Conservation (phyloP, 139 green algal genomes). For the Eudorina sp. region DNA sequence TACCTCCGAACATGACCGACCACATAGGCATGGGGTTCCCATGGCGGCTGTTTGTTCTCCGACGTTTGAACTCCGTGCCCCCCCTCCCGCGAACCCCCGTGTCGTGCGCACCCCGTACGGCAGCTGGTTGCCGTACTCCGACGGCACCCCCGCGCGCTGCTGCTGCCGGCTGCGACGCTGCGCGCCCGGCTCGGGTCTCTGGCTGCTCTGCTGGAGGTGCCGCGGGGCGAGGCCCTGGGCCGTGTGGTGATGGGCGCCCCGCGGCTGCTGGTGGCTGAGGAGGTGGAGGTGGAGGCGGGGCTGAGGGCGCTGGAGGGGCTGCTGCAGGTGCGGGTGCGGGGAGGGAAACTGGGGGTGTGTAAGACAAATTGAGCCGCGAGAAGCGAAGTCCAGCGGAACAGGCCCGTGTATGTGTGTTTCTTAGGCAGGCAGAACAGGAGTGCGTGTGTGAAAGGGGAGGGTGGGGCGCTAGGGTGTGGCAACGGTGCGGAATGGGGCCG, state of each 20-base stretch:
- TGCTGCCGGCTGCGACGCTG: background rate
- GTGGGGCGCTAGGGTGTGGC: too few species aligned
- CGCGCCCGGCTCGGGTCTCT: background rate
- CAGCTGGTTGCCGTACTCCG: slow-evolving; percentile 17
- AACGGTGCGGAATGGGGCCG: too few species aligned
- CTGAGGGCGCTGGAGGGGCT: slow-evolving; percentile 14
- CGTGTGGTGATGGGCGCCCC: background rate
- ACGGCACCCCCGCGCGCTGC: slow-evolving; percentile 12
- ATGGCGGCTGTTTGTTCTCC: too few species aligned
- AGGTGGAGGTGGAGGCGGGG: background rate
- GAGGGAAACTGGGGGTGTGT: background rate
- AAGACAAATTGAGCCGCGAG: background rate
- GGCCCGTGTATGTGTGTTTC: too few species aligned
- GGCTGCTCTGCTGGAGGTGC: slow-evolving; percentile 14
- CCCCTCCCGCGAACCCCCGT: too few species aligned
- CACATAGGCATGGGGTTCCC: too few species aligned
- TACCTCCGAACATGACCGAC: too few species aligned
- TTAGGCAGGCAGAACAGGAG: too few species aligned
- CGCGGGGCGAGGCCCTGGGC: background rate
- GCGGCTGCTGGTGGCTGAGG: background rate
- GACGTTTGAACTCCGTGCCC: too few species aligned
- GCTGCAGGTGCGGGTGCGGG: slow-evolving; percentile 7
- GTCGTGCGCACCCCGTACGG: too few species aligned
- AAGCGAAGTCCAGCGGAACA: too few species aligned
- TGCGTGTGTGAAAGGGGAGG: too few species aligned